Conservation (phyloP, 2,329 filamentous ascomycete genomes). For the Colletotrichum kahawae region DNA sequence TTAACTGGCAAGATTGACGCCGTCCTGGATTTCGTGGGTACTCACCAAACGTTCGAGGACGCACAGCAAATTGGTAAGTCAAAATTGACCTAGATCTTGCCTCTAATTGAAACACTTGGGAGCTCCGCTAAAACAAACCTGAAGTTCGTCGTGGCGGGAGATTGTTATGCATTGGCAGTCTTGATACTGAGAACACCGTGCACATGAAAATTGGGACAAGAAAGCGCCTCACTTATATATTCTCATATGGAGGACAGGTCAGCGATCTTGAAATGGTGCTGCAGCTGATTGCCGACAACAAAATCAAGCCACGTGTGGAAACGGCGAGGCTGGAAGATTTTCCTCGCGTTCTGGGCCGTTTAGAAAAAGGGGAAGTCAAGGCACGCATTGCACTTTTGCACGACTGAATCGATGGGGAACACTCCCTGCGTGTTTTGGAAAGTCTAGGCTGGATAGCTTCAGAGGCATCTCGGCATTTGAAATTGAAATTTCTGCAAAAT, state of each 20-base stretch:
- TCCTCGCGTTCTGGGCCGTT: slow-evolving; percentile 33
- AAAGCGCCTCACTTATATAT: slow-evolving; percentile 45
- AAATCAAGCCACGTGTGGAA: slow-evolving; percentile 38
- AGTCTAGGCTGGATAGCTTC: background rate
- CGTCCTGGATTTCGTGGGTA: slow-evolving; percentile 38
- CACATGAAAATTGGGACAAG: slow-evolving; percentile 49
- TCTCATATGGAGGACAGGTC: slow-evolving; percentile 47
- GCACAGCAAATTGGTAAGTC: slow-evolving; percentile 36
- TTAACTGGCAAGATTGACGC: slow-evolving; percentile 30
- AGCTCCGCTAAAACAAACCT: background rate
- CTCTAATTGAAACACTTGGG: background rate
- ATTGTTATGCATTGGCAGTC: slow-evolving; percentile 43
- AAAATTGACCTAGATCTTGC: background rate
- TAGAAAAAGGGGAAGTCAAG: slow-evolving; percentile 39
- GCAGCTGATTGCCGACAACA: slow-evolving; percentile 36
- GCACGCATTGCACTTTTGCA: slow-evolving; percentile 27
- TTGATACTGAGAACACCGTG: slow-evolving; percentile 42
- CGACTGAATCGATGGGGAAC: background rate
- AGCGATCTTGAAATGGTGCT: slow-evolving; percentile 41
- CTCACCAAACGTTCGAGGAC: slow-evolving; percentile 40
- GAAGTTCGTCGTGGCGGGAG: slow-evolving; percentile 39
- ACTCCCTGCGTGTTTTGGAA: background rate
- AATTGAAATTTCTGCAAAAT: background rate
- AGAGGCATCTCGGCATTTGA: background rate
- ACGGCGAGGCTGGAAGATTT: slow-evolving; percentile 36